A percentile compares a stretch with the other conserved stretches of the same genome.
Conservation (phyloP, 306 rosid species). For the Mimosa bimucronata region DNA sequence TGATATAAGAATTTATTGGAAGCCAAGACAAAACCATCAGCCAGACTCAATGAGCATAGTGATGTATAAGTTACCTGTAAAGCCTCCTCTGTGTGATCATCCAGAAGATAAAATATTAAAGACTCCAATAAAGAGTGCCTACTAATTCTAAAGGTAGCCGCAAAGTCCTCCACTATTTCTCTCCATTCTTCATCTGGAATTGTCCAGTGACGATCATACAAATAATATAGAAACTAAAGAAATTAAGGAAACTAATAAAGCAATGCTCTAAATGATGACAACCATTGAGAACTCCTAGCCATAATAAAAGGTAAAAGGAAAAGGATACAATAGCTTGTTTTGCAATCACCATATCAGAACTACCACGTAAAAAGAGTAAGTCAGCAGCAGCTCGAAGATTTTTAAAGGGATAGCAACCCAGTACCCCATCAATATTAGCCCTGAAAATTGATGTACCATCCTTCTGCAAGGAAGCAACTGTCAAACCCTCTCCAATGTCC, state of each 20-base stretch:
- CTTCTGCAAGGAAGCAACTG: slow-evolving; percentile 67
- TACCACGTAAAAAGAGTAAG: slow-evolving; percentile 79
- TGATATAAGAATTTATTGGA: slow-evolving; percentile 9
- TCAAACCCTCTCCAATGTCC: slow-evolving; percentile 60
- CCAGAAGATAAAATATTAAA: slow-evolving; percentile 79
- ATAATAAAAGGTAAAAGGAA: slow-evolving; percentile 17
- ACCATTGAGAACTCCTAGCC: slow-evolving; percentile 23
- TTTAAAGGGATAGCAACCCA: slow-evolving; percentile 83
- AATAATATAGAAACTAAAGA: slow-evolving; percentile 80
- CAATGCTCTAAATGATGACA: slow-evolving; percentile 26
- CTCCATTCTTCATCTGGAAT: slow-evolving; percentile 88
- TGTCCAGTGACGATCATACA: slow-evolving; percentile 94
- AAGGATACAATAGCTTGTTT: slow-evolving; percentile 99
- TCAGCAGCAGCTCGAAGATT: slow-evolving; percentile 82
- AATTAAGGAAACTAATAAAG: slow-evolving; percentile 57
- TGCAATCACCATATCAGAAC: slow-evolving; percentile 84
- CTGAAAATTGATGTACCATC: slow-evolving; percentile 54
- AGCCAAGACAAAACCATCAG: slow-evolving; percentile 20
- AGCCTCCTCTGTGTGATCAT: slow-evolving; percentile 83
- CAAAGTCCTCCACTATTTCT: slow-evolving; percentile 75
- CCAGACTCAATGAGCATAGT: slow-evolving; percentile 32
- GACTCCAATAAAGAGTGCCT: slow-evolving; percentile 85
- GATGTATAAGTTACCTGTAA: slow-evolving; percentile 63
- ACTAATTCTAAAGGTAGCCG: slow-evolving; percentile 73
- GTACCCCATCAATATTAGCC: slow-evolving; percentile 59